Percentiles rank a stretch among this genome's conserved stretches.
phyloP scores from a whole-genome alignment of 192 early-diverging fungal species.

The Anaeromyces robustus region DNA sequence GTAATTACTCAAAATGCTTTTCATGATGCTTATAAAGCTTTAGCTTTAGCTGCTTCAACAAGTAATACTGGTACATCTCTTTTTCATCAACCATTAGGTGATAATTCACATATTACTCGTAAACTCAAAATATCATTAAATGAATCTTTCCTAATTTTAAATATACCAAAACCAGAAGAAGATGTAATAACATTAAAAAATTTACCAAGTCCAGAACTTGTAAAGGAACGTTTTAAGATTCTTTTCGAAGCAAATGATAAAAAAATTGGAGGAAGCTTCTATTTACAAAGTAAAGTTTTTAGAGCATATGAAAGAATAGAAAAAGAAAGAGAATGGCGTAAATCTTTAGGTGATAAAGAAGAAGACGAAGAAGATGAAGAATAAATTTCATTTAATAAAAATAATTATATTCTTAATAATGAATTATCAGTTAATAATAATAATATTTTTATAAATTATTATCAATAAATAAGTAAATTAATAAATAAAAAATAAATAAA shows the following conservation, averaged over 20 bases:
- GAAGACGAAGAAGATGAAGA: background rate
- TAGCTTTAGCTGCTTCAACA: background rate
- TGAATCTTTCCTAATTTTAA: background rate
- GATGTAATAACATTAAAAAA: background rate
- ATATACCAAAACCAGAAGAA: background rate
- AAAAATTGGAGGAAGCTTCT: constrained; percentile 74
- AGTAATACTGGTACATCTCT: background rate
- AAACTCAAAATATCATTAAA: background rate
- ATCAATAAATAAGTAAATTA: too few species aligned
- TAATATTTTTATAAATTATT: too few species aligned
- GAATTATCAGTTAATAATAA: too few species aligned
- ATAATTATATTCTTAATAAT: too few species aligned
- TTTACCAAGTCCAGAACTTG: background rate
- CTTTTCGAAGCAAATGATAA: constrained; percentile 71
- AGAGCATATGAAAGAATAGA: constrained; percentile 89
- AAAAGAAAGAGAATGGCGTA: constrained; percentile 30
- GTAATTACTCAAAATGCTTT: background rate
- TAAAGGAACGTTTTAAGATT: background rate
- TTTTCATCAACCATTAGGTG: background rate
- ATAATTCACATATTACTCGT: background rate
- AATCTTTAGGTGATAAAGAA: background rate
- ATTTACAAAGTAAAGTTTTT: constrained; percentile 85
- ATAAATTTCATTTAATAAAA: background rate
- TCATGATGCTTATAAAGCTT: background rate
- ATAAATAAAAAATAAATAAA: too few species aligned